These are phyloP conservation scores for Acidiella bohemica DNA, from an alignment of 495 filamentous ascomycete genomes.

Conservation along the genomic window DNA sequence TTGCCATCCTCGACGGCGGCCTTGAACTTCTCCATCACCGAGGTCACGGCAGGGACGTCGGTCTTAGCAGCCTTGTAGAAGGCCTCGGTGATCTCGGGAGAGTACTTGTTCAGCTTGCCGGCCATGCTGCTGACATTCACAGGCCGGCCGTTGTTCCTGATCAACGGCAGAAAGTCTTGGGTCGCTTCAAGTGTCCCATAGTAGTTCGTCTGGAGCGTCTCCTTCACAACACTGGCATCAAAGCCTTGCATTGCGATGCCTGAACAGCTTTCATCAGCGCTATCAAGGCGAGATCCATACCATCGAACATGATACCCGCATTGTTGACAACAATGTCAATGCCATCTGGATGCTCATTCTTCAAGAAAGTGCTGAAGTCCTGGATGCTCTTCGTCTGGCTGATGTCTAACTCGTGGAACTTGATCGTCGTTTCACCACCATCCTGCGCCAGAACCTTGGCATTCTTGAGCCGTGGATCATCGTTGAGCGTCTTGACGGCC, in stretches of 20 bases:
- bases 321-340: conserved; percentile 41
- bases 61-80: conserved; percentile 29
- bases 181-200: conserved; percentile 34
- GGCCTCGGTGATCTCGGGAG: conserved; percentile 20
- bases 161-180: conserved; percentile 31
- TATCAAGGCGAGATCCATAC: not conserved
- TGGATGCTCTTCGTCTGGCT: conserved; percentile 30
- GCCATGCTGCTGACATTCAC: conserved; percentile 35
- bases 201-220: conserved; percentile 37
- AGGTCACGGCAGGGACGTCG: conserved; percentile 31
- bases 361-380: conserved; percentile 29
- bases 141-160: conserved; percentile 31
- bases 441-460: conserved; percentile 31
- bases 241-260: conserved; percentile 29
- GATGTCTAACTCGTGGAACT: conserved; percentile 35
- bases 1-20: conserved; percentile 28
- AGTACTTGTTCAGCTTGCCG: conserved; percentile 34
- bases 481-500: conserved; percentile 29
- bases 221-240: conserved; percentile 34
- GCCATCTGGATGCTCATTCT: conserved; percentile 34
- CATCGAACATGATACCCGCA: conserved; percentile 23
- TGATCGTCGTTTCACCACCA: conserved; percentile 33
- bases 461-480: conserved; percentile 30
- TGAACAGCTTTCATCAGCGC: not conserved
- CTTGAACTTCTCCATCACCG: conserved; percentile 34